Conservation (phyloP, 495 filamentous ascomycete species). For the Saxophila tyrrhenica region DNA sequence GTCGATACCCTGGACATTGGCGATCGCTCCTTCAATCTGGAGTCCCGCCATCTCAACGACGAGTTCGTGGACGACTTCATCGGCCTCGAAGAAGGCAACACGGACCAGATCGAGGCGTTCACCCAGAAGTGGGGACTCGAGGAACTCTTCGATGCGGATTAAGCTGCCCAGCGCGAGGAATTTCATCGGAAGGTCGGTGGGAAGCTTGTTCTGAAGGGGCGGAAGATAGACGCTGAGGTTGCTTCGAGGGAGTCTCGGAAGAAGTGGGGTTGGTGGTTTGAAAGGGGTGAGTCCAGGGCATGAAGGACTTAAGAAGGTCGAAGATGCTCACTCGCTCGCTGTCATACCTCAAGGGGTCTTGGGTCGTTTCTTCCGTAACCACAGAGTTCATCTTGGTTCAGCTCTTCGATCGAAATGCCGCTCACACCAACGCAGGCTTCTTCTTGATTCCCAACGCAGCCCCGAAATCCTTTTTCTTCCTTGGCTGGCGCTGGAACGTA, state of each 20-base stretch:
- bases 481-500: constrained; percentile 64
- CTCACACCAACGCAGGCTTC: constrained; percentile 30
- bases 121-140: not conserved
- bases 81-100: not conserved
- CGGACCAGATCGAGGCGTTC: not conserved
- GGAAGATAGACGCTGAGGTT: too few species aligned
- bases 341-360: too few species aligned
- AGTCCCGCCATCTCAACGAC: not conserved
- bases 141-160: not conserved
- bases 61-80: not conserved
- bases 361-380: too few species aligned
- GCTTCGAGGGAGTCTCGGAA: too few species aligned
- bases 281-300: too few species aligned
- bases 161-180: not conserved
- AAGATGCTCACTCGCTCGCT: too few species aligned
- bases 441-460: constrained; percentile 82
- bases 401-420: not conserved
- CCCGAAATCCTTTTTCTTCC: constrained; percentile 69
- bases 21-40: not conserved
- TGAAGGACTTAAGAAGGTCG: too few species aligned
- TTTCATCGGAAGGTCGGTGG: not conserved
- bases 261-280: too few species aligned
- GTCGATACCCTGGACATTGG: too few species aligned
- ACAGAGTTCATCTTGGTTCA: too few species aligned
- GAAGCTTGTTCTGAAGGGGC: not conserved